Conservation (phyloP, 2,329 filamentous ascomycete species). For the Ustulina deusta region DNA sequence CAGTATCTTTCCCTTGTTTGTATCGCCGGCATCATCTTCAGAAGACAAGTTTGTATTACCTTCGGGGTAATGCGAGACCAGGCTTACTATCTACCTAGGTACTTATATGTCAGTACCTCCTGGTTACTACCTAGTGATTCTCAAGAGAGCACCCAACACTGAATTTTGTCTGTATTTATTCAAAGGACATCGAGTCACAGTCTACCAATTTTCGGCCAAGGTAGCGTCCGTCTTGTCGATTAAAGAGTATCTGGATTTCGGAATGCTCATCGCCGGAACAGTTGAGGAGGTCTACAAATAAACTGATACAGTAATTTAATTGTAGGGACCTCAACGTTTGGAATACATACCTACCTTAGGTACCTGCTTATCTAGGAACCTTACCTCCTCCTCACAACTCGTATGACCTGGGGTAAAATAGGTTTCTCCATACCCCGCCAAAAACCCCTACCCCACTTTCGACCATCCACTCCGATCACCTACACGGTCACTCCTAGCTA, state of each 20-base stretch:
- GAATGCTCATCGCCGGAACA: too few relatives aligned
- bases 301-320: constrained; percentile 30
- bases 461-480: not conserved
- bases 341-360: too few relatives aligned
- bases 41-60: constrained; percentile 1
- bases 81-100: not conserved
- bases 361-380: not conserved
- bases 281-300: not conserved
- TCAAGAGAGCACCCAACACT: constrained; percentile 17
- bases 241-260: not conserved
- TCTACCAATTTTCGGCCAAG: not conserved
- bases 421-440: constrained; percentile 8
- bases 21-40: not conserved
- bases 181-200: constrained; percentile 5
- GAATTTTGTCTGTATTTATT: constrained; percentile 22
- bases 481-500: not conserved
- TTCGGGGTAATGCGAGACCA: constrained; percentile 6
- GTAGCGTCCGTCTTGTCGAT: not conserved
- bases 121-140: too few relatives aligned
- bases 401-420: not conserved
- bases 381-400: not conserved
- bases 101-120: constrained; percentile 9
- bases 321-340: constrained; percentile 18
- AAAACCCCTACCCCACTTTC: not conserved
- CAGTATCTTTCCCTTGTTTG: not conserved